A percentile compares a stretch with the other conserved stretches of the same genome.
Evolutionary conservation across 257 asterid species (phyloP).

Genomic region (Petunia axillaris): DNA sequence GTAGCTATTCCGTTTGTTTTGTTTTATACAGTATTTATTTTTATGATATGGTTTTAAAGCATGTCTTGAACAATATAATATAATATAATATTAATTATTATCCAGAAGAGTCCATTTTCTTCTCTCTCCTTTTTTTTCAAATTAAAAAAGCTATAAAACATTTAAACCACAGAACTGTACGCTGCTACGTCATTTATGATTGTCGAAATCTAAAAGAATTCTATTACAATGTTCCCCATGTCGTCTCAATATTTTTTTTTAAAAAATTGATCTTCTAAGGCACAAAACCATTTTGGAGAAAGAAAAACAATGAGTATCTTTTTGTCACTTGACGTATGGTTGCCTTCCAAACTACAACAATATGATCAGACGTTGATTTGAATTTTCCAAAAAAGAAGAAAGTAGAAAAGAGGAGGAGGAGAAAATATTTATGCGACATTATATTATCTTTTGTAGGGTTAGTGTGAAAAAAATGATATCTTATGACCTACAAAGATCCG

Average conservation of each 20-base stretch:
- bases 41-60: background rate
- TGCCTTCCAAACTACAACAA: background rate
- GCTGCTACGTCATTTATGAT: background rate
- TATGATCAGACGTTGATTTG: background rate
- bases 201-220: constrained; percentile 7
- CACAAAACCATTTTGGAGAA: background rate
- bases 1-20: background rate
- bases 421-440: too few species aligned
- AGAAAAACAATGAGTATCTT: background rate
- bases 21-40: background rate
- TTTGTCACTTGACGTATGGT: constrained; percentile 18
- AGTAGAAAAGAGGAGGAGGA: background rate
- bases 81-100: background rate
- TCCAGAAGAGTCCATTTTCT: background rate
- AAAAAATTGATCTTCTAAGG: background rate
- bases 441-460: too few species aligned
- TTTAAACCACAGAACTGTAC: background rate
- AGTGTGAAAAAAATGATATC: too few species aligned
- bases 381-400: background rate
- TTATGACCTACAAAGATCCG: too few species aligned
- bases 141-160: background rate
- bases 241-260: background rate
- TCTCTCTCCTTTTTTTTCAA: background rate
- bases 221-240: constrained; percentile 10
- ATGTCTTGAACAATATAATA: background rate